These are phyloP conservation scores for Plasmodium falciparum DNA, from an alignment of 169 alveolate genomes.

Conservation along the genomic window DNA sequence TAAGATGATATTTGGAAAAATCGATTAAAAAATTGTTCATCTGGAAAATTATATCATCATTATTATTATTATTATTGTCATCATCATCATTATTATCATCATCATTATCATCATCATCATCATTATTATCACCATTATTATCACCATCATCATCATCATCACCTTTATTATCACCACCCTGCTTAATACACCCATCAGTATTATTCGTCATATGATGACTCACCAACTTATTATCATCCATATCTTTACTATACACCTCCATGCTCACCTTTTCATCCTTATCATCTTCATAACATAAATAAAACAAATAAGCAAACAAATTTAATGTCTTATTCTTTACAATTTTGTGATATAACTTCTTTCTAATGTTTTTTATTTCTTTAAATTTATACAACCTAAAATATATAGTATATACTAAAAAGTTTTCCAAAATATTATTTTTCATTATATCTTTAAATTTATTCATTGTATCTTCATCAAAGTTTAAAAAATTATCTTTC, in stretches of 20 bases:
- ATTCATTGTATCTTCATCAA: conserved; percentile 49
- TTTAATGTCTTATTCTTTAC: conserved; percentile 46
- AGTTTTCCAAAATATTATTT: conserved; percentile 12
- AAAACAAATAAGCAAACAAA: conserved; percentile 68
- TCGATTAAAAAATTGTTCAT: no score
- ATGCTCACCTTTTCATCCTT: not conserved
- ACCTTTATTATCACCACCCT: not conserved
- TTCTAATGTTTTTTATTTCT: conserved; percentile 54
- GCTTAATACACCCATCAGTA: not conserved
- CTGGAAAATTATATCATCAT: no score
- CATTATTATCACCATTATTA: not conserved
- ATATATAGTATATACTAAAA: conserved; percentile 54
- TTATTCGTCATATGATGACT: not conserved
- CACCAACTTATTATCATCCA: not conserved
- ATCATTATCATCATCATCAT: no score
- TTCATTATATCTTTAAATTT: conserved; percentile 3
- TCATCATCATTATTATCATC: not conserved
- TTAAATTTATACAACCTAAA: conserved; percentile 51
- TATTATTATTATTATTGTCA: not conserved
- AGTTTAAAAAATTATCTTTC: conserved; percentile 19
- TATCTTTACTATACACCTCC: not conserved
- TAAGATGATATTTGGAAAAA: no score
- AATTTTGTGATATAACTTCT: conserved; percentile 42
- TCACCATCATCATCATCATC: not conserved
- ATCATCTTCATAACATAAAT: conserved; percentile 53